Evolutionary conservation across 495 filamentous ascomycete species (phyloP).

Genomic region (Cladorrhinum samala): DNA sequence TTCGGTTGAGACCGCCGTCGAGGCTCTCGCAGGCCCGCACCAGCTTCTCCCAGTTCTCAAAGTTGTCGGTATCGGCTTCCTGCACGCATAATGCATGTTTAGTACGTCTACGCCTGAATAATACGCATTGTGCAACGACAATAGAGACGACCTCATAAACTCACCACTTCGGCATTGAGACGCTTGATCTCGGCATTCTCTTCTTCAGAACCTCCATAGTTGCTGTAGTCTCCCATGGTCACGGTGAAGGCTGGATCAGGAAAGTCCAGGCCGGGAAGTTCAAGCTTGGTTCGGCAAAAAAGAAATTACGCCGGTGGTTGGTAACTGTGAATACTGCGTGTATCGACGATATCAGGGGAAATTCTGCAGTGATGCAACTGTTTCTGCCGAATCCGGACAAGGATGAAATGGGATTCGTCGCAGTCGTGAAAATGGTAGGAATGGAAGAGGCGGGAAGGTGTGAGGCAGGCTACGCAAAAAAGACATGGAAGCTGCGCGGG

Average conservation of each 20-base stretch:
- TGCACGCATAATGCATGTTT: constrained; percentile 18
- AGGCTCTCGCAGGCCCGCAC: constrained; percentile 74
- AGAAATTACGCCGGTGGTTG: too few relatives aligned
- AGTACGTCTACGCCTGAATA: background rate
- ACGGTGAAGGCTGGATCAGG: background rate
- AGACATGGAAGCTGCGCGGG: too few relatives aligned
- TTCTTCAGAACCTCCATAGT: constrained; percentile 75
- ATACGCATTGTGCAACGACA: background rate
- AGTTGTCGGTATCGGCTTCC: constrained; percentile 80
- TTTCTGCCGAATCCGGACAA: too few relatives aligned
- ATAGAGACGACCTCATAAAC: constrained; percentile 21
- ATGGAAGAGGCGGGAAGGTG: too few relatives aligned
- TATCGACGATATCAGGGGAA: too few relatives aligned
- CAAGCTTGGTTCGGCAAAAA: too few relatives aligned
- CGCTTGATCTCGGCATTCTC: constrained; percentile 80
- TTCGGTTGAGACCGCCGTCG: constrained; percentile 91
- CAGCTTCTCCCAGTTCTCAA: constrained; percentile 92
- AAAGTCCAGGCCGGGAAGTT: constrained; percentile 5
- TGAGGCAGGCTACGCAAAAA: too few relatives aligned
- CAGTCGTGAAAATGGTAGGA: too few relatives aligned
- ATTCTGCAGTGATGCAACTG: too few relatives aligned
- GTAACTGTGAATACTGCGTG: too few relatives aligned
- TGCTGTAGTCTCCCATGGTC: constrained; percentile 40
- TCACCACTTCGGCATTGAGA: constrained; percentile 71
- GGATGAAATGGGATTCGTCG: too few relatives aligned